phyloP scores from a whole-genome alignment of 2,329 filamentous ascomycete species.

The Acephala macrosclerotiorum region DNA sequence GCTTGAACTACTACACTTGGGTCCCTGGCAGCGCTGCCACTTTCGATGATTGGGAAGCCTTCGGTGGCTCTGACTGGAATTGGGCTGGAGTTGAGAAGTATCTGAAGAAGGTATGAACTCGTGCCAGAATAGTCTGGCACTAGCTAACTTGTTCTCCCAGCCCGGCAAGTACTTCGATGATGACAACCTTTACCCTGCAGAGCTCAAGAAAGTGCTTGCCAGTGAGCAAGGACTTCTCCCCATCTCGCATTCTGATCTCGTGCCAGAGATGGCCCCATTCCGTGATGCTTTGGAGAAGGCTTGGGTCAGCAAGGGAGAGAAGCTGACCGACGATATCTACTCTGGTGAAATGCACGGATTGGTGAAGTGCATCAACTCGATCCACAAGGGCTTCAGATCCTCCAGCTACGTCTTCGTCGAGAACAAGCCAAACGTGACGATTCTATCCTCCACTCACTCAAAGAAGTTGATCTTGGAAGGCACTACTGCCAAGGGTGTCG shows the following conservation, averaged over 20 bases:
- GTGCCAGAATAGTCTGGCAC: not conserved
- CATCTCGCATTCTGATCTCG: constrained; percentile 60
- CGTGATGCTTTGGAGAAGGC: constrained; percentile 57
- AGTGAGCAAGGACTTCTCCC: constrained; percentile 57
- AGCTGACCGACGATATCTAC: constrained; percentile 61
- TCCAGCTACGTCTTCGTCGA: constrained; percentile 58
- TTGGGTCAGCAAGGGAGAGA: constrained; percentile 60
- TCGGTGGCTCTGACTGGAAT: constrained; percentile 58
- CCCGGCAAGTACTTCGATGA: constrained; percentile 65
- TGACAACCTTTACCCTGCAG: constrained; percentile 50
- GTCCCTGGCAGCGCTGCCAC: constrained; percentile 63
- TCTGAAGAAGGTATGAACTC: not conserved
- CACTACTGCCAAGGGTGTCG: constrained; percentile 53
- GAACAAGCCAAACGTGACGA: constrained; percentile 61
- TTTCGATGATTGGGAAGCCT: constrained; percentile 58
- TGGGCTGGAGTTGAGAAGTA: constrained; percentile 60
- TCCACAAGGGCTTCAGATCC: constrained; percentile 64
- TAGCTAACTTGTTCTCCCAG: constrained; percentile 12
- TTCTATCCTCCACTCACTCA: constrained; percentile 55
- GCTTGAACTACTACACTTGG: constrained; percentile 68
- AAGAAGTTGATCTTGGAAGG: constrained; percentile 62
- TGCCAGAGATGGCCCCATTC: constrained; percentile 60
- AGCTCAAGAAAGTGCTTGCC: constrained; percentile 56
- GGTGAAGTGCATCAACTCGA: constrained; percentile 59
- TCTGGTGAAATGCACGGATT: constrained; percentile 62